Evolutionary conservation across 2,329 filamentous ascomycete genomes (phyloP).

Genomic region (Botrytis byssoidea): DNA sequence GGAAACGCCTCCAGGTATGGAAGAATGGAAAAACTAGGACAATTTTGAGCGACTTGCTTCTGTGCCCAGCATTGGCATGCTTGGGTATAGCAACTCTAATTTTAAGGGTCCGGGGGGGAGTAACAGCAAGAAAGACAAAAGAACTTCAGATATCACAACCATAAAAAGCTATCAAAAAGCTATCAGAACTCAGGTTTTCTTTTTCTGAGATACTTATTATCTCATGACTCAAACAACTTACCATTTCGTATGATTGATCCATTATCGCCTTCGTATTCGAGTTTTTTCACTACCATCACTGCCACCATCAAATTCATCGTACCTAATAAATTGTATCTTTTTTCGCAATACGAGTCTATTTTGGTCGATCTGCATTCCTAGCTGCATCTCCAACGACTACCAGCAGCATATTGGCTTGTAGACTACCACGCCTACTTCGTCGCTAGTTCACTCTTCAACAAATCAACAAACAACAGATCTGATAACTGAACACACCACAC

Average conservation of each 20-base stretch:
- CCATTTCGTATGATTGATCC: neutral
- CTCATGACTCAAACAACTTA: neutral
- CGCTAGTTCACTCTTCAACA: neutral
- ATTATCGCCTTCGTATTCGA: slow-evolving; percentile 4
- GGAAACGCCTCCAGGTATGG: neutral
- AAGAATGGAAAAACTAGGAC: neutral
- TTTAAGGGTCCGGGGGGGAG: neutral
- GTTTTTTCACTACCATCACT: neutral
- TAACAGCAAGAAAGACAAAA: neutral
- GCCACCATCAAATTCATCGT: neutral
- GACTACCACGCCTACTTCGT: neutral
- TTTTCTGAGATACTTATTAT: neutral
- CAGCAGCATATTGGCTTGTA: neutral
- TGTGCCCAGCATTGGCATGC: neutral
- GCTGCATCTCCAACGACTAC: neutral
- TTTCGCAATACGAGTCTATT: slow-evolving; percentile 12
- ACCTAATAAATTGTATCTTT: neutral
- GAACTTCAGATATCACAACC: neutral
- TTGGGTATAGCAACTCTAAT: neutral
- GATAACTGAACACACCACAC: neutral
- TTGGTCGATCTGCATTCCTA: slow-evolving; percentile 8
- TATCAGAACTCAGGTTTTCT: neutral
- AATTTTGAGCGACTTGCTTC: neutral
- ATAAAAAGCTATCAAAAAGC: neutral
- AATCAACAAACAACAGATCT: neutral